phyloP scores from a whole-genome alignment of 768 basidiomycete genomes.

The Mycena alexandri region DNA sequence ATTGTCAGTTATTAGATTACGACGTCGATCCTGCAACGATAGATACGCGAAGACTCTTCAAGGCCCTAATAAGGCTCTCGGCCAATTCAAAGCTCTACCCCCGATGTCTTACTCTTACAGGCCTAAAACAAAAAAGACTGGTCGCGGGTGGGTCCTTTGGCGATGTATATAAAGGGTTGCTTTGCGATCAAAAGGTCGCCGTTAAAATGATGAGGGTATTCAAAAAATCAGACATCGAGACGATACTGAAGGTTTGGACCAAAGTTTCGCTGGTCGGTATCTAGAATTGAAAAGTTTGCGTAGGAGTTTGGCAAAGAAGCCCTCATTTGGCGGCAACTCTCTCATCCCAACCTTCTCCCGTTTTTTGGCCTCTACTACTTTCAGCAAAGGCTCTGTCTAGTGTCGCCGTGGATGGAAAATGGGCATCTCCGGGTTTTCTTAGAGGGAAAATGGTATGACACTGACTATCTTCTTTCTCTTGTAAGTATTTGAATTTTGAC shows the following conservation, averaged over 20 bases:
- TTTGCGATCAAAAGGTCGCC: slow-evolving; percentile 25
- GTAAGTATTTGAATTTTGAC: not conserved
- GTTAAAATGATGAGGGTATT: slow-evolving; percentile 34
- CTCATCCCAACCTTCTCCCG: slow-evolving; percentile 40
- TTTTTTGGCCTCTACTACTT: slow-evolving; percentile 40
- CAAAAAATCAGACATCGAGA: slow-evolving; percentile 12
- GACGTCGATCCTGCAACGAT: slow-evolving; percentile 5
- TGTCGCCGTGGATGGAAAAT: slow-evolving; percentile 21
- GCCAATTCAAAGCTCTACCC: slow-evolving; percentile 20
- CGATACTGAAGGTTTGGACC: slow-evolving; percentile 18
- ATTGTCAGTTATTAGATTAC: slow-evolving; percentile 26
- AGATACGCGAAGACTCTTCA: not conserved
- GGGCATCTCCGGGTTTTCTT: slow-evolving; percentile 22
- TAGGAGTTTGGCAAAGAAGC: slow-evolving; percentile 35
- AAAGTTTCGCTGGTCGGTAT: not conserved
- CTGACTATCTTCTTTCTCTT: not conserved
- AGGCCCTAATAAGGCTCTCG: slow-evolving; percentile 25
- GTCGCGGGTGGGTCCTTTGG: slow-evolving; percentile 30
- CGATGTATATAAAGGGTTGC: slow-evolving; percentile 27
- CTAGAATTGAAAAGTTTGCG: not conserved
- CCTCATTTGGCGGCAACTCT: slow-evolving; percentile 37
- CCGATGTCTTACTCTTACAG: slow-evolving; percentile 25
- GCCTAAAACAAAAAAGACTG: slow-evolving; percentile 12
- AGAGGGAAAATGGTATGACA: not conserved
- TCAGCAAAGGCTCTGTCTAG: slow-evolving; percentile 35